Base-by-base conservation (phyloP, 192 early-diverging fungal species). In the Coemansia sp. region DNA sequence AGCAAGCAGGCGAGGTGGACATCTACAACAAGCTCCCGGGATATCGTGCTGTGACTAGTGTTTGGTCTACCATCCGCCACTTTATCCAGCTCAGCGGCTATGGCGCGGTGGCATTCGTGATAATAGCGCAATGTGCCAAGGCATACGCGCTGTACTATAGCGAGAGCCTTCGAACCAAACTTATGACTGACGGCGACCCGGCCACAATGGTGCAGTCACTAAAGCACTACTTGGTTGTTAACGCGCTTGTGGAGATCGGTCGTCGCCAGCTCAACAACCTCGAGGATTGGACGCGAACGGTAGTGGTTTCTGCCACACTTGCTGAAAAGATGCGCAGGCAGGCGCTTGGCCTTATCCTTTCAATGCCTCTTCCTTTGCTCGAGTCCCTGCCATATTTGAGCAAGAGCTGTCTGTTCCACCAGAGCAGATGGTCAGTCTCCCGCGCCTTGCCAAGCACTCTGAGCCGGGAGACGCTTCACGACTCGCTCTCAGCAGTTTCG, bases 161-260 rank as follows among this genome's bases (percentile, higher is more conserved):
- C 31, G 72, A 71, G 47, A 47, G 46, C 12, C 65, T 74, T 38
- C 69, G 78, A 1, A 68, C 74, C 3, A 22, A 50, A 10, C 49
- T 75, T 9, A 80, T 80, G 72, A 52, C 50, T 6, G 73, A 80
- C 39, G 71, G 29, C 52, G 69, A 80, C 33, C 69, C 78, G 0
- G 69, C 63, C 0, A 71, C 78, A 1, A 70, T 73, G 20, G 49
- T 39, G 29, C 50, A 66, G n/a, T 80, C 78, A 31, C 50, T 80
- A n/a, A 62, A 52, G 16, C 63, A 36, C 22, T 75, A 80, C 43
- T 40, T 80, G 8, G 20, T 69, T 3, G 24, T 75, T 1, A 80
- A 80, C 43, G 78, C 78, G 1, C 13, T 66, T 6, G 24, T 72
- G 1, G 31, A 18, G 4, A 69, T 80, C 11, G 34, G 53, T 6